Evolutionary conservation across 257 asterid species (phyloP), one percentile per base, ranked within the genome.

Genomic region (Eucommia ulmoides): DNA sequence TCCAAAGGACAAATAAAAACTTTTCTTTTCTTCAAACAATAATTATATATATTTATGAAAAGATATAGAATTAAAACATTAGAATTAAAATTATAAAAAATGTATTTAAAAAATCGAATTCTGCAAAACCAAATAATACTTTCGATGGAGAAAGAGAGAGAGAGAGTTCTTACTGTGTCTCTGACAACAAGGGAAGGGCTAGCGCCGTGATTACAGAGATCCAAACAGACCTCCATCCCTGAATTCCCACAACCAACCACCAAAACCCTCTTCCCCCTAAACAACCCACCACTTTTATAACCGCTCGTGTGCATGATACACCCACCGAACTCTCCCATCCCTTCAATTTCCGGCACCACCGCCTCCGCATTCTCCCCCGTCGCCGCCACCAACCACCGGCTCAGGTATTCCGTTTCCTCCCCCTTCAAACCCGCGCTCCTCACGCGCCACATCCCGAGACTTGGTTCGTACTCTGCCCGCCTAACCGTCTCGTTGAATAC

Each of bases 241-340:
- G 80, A 73, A 35, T 73, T 73, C 18, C 80, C 80, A 23, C 80
- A 68, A 22, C 80, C 80, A 25, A 73, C 71, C n/a, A 73, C 76
- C 60, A 69, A 62, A 41, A 73, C 73, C 5, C 51, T 58, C 29
- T 65, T 69, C 33, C 66, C 76, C 19, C 24, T 22, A 52, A 58
- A 73, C 5, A 26, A 52, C 2, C 24, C 70, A 1, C 80, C 80
- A 9, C 57, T 62, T 35, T 60, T 69, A 23, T 69, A 73, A 1
- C 41, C 26, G 25, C 76, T 73, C 1, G 76, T 58, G 23, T 73
- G 80, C 12, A 62, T 10, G 24, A 69, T 45, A 19, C 26, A 33
- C 24, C 80, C 73, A 7, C 22, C 42, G 55, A 69, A 73, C 55
- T 58, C 59, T 1, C 50, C 63, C 68, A 62, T 59, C 4, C 76